Conservation (phyloP, 2,329 filamentous ascomycete genomes). For the Colletotrichum viniferum region DNA sequence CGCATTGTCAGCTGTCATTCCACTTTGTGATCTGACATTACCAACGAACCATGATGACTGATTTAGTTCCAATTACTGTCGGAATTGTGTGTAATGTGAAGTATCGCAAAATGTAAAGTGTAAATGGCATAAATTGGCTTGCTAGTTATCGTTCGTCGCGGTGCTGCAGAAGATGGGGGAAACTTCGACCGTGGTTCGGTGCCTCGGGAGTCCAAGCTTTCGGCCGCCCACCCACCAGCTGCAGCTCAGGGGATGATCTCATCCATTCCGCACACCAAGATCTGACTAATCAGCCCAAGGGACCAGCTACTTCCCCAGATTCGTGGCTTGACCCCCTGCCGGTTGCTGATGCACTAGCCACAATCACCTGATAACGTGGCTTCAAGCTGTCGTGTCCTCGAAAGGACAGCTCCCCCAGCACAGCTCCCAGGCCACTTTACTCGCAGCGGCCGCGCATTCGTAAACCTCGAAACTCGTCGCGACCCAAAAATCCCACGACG, state of each 20-base stretch:
- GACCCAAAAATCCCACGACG: constrained; percentile 12
- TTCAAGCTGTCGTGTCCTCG: constrained; percentile 40
- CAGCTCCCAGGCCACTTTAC: not conserved
- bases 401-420: constrained; percentile 19
- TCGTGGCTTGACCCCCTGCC: constrained; percentile 1
- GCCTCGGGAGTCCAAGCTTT: constrained; percentile 17
- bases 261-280: not conserved
- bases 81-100: not conserved
- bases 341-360: not conserved
- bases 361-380: constrained; percentile 18
- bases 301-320: constrained; percentile 10
- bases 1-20: not conserved
- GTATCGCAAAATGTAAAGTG: no score
- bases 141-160: not conserved
- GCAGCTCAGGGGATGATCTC: constrained; percentile 14
- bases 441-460: not conserved
- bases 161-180: not conserved
- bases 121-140: not conserved
- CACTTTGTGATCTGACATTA: not conserved
- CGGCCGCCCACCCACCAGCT: not conserved
- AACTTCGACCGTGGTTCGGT: not conserved
- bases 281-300: constrained; percentile 17
- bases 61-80: no score
- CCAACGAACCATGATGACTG: no score
- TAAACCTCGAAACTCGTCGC: not conserved